Evolutionary conservation across 2,329 filamentous ascomycete species (phyloP).

Genomic region (Colletotrichum orbiculare): DNA sequence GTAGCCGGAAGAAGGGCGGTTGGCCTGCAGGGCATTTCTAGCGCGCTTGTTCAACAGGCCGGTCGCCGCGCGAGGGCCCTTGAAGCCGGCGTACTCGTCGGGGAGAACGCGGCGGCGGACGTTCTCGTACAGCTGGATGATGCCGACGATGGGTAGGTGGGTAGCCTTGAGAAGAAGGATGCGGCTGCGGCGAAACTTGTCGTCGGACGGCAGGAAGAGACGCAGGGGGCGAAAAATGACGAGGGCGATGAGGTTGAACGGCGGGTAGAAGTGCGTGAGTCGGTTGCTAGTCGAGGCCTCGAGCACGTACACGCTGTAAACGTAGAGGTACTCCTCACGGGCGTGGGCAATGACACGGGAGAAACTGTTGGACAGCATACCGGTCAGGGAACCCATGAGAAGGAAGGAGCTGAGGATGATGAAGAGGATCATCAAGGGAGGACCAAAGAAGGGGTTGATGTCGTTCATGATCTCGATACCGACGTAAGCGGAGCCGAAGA

Average conservation of each 20-base stretch:
- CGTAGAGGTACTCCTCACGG: slow-evolving; percentile 81
- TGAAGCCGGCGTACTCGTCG: slow-evolving; percentile 61
- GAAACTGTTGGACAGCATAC: slow-evolving; percentile 82
- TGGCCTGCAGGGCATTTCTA: slow-evolving; percentile 35
- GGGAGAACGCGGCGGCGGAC: slow-evolving; percentile 51
- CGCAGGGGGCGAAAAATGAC: slow-evolving; percentile 78
- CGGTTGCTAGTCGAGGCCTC: slow-evolving; percentile 76
- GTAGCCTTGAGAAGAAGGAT: slow-evolving; percentile 73
- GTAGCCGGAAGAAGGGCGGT: slow-evolving; percentile 40
- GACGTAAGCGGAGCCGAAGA: slow-evolving; percentile 80
- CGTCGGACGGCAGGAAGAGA: slow-evolving; percentile 72
- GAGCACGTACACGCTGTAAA: slow-evolving; percentile 75
- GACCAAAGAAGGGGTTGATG: slow-evolving; percentile 69
- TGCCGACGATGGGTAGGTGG: slow-evolving; percentile 75
- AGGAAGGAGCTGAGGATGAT: slow-evolving; percentile 82
- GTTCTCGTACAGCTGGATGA: slow-evolving; percentile 76
- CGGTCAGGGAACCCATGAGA: slow-evolving; percentile 81
- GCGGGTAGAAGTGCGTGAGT: slow-evolving; percentile 76
- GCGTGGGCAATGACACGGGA: slow-evolving; percentile 71
- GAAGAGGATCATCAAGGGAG: slow-evolving; percentile 76
- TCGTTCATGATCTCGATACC: slow-evolving; percentile 76
- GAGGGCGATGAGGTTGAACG: slow-evolving; percentile 80
- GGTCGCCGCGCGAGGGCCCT: slow-evolving; percentile 53
- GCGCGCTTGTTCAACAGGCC: slow-evolving; percentile 40
- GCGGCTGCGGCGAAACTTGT: slow-evolving; percentile 69